A percentile compares a stretch with the other conserved stretches of the same genome.
These are phyloP conservation scores for Cytospora leucostoma DNA, from an alignment of 2,329 filamentous ascomycete genomes.

Conservation along the genomic window DNA sequence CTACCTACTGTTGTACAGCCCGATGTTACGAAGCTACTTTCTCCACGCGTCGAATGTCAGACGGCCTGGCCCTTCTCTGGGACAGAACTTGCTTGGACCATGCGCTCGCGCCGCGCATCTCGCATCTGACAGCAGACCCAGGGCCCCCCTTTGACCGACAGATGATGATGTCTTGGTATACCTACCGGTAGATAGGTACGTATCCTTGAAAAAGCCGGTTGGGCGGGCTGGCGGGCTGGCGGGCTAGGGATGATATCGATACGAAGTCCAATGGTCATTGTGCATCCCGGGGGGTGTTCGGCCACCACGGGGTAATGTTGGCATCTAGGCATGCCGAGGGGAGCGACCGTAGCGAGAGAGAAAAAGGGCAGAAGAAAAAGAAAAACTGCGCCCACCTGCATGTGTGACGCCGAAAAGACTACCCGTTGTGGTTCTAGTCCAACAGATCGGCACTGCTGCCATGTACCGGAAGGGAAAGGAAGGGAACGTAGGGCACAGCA, in stretches of 20 bases:
- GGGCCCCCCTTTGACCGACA: neutral
- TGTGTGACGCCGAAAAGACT: neutral
- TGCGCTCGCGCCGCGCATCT: neutral
- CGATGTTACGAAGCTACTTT: neutral
- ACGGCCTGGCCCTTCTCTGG: neutral
- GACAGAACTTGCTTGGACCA: neutral
- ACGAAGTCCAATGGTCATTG: neutral
- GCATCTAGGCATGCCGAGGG: neutral
- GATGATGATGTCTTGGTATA: neutral
- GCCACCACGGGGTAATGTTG: too few species aligned
- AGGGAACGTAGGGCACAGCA: conserved; percentile 4
- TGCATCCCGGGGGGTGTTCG: too few species aligned
- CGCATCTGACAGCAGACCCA: neutral
- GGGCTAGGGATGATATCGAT: neutral
- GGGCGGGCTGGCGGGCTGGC: neutral
- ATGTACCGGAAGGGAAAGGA: neutral
- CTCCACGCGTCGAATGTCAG: neutral
- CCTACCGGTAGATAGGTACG: neutral
- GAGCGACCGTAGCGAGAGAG: neutral
- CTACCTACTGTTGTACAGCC: neutral
- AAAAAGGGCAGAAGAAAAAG: neutral
- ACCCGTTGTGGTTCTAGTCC: neutral
- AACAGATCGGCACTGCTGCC: conserved; percentile 12
- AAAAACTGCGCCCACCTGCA: neutral
- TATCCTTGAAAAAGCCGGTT: neutral